These are phyloP conservation scores for Aspergillus nomiae DNA, from an alignment of 2,329 filamentous ascomycete genomes.

Conservation along the genomic window DNA sequence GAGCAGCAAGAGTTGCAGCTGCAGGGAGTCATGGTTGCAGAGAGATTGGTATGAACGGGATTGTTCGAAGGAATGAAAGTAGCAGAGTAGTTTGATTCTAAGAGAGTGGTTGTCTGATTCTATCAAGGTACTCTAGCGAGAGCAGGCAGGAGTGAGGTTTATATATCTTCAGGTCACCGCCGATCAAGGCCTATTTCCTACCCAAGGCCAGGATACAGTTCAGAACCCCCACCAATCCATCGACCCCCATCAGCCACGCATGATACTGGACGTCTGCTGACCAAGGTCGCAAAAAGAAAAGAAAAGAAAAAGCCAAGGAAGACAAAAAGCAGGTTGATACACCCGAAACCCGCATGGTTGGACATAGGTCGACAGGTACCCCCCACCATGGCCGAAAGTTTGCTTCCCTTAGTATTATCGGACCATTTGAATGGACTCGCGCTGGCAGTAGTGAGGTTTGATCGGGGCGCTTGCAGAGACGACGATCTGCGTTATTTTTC, in stretches of 20 bases:
- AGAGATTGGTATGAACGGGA: conserved; percentile 1
- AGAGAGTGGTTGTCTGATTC: neutral
- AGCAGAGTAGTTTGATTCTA: neutral
- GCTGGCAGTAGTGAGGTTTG: neutral
- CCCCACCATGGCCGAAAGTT: neutral
- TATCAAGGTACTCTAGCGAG: neutral
- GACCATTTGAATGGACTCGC: neutral
- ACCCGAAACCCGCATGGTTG: neutral
- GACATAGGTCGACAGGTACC: neutral
- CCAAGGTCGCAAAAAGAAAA: neutral
- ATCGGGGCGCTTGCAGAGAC: neutral
- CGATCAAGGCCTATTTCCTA: neutral
- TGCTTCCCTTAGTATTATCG: neutral
- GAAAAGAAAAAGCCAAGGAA: neutral
- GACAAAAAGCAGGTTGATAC: neutral
- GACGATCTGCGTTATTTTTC: conserved; percentile 1
- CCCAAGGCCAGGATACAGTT: neutral
- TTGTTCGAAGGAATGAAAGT: neutral
- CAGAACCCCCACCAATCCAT: neutral
- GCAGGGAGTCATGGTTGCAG: conserved; percentile 44
- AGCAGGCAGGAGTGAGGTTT: neutral
- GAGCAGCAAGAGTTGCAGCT: conserved; percentile 42
- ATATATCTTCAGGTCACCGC: neutral
- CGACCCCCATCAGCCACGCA: neutral
- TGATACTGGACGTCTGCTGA: neutral